These are phyloP conservation scores for Ensete ventricosum DNA, from an alignment of 176 grass and related monocot genomes.

Conservation along the genomic window DNA sequence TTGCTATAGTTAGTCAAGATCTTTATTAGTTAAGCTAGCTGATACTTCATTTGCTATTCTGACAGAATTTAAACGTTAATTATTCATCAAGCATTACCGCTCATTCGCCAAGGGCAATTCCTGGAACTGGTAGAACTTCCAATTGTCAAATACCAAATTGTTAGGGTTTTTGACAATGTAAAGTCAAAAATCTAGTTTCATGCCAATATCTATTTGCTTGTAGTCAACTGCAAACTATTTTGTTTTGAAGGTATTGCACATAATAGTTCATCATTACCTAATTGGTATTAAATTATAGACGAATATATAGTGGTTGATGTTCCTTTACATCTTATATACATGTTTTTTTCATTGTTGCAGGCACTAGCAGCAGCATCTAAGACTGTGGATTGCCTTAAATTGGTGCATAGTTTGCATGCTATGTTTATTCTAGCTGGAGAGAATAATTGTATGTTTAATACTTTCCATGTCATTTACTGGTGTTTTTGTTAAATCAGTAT, in stretches of 20 bases:
- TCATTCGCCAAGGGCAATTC: background rate
- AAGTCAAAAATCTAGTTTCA: too few relatives aligned
- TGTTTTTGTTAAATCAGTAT: too few relatives aligned
- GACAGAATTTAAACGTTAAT: background rate
- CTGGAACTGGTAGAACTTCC: background rate
- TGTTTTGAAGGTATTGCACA: background rate
- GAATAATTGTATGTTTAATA: constrained; percentile 41
- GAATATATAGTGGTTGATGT: background rate
- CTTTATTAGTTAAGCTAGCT: too few relatives aligned
- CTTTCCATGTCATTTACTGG: background rate
- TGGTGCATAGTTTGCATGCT: constrained; percentile 78
- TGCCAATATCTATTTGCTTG: too few relatives aligned
- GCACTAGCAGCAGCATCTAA: constrained; percentile 93
- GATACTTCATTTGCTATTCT: background rate
- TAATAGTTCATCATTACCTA: background rate
- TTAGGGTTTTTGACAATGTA: too few relatives aligned
- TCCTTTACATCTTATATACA: background rate
- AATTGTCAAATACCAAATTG: background rate
- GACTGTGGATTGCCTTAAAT: constrained; percentile 90
- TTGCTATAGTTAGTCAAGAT: too few relatives aligned
- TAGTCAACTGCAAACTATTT: background rate
- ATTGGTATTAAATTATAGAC: background rate
- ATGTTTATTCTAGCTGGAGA: constrained; percentile 74
- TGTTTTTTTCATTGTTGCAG: constrained; percentile 33
- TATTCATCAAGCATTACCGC: background rate